Percentiles rank a stretch among this genome's conserved stretches.
phyloP scores from a whole-genome alignment of 2,329 filamentous ascomycete genomes.

The Paramyrothecium roridum region DNA sequence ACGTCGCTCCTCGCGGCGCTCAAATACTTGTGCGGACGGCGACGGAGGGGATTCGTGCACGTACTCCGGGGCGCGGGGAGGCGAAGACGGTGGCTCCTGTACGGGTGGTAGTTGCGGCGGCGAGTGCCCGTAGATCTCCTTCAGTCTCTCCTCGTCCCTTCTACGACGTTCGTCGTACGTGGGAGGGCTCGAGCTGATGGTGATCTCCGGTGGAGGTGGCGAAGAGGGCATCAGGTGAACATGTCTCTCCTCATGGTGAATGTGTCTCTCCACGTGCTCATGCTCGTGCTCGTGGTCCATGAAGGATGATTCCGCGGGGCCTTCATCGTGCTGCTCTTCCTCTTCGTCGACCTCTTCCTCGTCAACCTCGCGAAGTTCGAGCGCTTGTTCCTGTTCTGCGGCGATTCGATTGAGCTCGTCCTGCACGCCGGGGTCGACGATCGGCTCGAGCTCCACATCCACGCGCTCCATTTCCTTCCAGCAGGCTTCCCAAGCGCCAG shows the following conservation, averaged over 20 bases:
- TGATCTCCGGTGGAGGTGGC: constrained; percentile 6
- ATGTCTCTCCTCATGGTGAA: constrained; percentile 2
- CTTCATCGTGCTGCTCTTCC: constrained; percentile 20
- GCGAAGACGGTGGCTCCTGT: constrained; percentile 6
- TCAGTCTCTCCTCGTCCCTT: constrained; percentile 47
- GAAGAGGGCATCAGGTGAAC: constrained; percentile 6
- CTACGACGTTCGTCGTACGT: constrained; percentile 30
- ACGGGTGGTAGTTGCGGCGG: constrained; percentile 11
- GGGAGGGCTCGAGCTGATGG: constrained; percentile 4
- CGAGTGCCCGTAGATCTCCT: constrained; percentile 51
- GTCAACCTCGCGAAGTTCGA: constrained; percentile 30
- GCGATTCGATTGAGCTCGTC: constrained; percentile 58
- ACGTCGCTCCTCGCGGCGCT: constrained; percentile 24
- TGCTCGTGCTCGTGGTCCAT: constrained; percentile 10
- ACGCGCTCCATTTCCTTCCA: constrained; percentile 99
- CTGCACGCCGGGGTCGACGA: constrained; percentile 57
- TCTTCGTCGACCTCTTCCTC: constrained; percentile 27
- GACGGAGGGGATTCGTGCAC: constrained; percentile 12
- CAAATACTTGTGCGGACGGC: constrained; percentile 19
- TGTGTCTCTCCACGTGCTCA: no score
- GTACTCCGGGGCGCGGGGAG: constrained; percentile 9
- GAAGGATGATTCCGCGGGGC: constrained; percentile 12
- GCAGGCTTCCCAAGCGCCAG: constrained; percentile 86
- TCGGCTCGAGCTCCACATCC: constrained; percentile 84
- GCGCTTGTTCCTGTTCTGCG: constrained; percentile 38